phyloP scores from a whole-genome alignment of 2,329 filamentous ascomycete species.

The Cercospora zeina region DNA sequence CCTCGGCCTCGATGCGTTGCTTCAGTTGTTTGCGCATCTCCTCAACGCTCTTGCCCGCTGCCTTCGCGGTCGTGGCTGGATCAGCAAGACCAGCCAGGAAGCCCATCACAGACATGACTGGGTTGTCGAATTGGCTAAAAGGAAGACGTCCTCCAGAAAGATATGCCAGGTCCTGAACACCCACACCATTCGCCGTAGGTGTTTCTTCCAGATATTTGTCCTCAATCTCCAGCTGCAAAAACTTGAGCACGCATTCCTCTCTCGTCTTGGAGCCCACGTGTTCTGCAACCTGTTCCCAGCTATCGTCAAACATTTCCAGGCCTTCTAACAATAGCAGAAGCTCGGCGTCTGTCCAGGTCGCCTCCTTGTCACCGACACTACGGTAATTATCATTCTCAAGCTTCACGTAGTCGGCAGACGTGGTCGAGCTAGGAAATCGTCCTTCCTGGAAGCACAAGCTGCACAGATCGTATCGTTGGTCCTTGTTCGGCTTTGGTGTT shows the following conservation, averaged over 20 bases:
- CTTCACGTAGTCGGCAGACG: conserved; percentile 78
- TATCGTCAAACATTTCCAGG: conserved; percentile 88
- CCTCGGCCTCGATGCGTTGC: conserved; percentile 69
- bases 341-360: conserved; percentile 89
- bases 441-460: conserved; percentile 86
- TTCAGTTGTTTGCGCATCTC: conserved; percentile 80
- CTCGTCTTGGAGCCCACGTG: conserved; percentile 88
- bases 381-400: conserved; percentile 86
- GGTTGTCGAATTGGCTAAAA: conserved; percentile 90
- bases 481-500: conserved; percentile 55
- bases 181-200: conserved; percentile 56
- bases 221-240: conserved; percentile 93
- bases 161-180: conserved; percentile 57
- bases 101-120: conserved; percentile 91
- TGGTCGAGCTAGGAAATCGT: conserved; percentile 76
- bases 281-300: conserved; percentile 90
- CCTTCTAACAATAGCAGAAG: conserved; percentile 85
- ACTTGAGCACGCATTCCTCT: conserved; percentile 96
- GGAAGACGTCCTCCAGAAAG: conserved; percentile 75
- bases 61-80: conserved; percentile 84
- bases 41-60: conserved; percentile 82
- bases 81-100: conserved; percentile 92
- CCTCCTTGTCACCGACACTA: conserved; percentile 75
- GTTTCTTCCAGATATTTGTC: conserved; percentile 82
- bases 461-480: conserved; percentile 81